These are phyloP conservation scores for Globisporangium nodosum DNA, from an alignment of 352 stramenopile genomes.

Conservation along the genomic window DNA sequence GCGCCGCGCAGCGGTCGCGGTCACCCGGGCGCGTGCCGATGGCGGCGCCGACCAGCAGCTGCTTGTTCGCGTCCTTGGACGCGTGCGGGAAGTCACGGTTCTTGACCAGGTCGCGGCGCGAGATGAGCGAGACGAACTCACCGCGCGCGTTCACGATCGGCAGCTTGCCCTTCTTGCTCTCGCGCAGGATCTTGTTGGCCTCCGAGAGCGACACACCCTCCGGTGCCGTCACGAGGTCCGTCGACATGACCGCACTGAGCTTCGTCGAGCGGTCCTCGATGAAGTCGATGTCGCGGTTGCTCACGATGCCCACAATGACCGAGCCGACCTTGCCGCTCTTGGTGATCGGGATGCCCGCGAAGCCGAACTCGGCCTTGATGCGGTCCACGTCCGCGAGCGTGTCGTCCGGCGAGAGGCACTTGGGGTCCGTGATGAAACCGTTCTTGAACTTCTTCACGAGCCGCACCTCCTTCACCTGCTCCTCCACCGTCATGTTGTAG, in stretches of 20 bases:
- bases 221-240: constrained; percentile 89
- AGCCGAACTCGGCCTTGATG: constrained; percentile 95
- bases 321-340: constrained; percentile 96
- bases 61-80: constrained; percentile 97
- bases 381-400: constrained; percentile 95
- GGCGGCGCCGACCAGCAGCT: constrained; percentile 96
- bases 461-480: constrained; percentile 93
- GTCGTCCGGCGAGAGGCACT: constrained; percentile 93
- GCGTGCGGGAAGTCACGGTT: constrained; percentile 96
- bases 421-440: constrained; percentile 99
- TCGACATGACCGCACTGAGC: constrained; percentile 87
- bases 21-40: constrained; percentile 98
- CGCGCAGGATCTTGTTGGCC: constrained; percentile 97
- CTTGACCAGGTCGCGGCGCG: constrained; percentile 97
- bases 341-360: constrained; percentile 99
- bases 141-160: constrained; percentile 98
- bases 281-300: constrained; percentile 99
- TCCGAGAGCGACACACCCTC: constrained; percentile 94
- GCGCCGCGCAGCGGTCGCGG: constrained; percentile 87
- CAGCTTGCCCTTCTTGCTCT: constrained; percentile 99
- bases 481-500: constrained; percentile 98
- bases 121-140: constrained; percentile 98
- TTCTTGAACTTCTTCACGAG: constrained; percentile 99
- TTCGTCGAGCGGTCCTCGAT: constrained; percentile 91
- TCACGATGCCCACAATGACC: constrained; percentile 98